Evolutionary conservation across 371 early-diverging fungal genomes (phyloP), one percentile per base, ranked within the genome.

Genomic region (Coelomomyces lativittatus): DNA sequence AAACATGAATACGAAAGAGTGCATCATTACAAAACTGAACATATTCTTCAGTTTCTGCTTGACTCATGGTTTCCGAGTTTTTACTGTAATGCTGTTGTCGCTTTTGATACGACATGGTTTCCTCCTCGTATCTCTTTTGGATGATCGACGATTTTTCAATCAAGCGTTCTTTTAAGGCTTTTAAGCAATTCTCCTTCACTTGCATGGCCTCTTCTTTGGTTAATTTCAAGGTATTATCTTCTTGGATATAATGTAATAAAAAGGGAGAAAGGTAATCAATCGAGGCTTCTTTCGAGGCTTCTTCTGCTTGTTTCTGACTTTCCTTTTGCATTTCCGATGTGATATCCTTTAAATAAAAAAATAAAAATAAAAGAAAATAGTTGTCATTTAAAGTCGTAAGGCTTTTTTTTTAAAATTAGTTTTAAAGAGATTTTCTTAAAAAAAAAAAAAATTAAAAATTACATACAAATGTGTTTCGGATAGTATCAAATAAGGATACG

Each of bases 241-340:
- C n/a, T 49, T 58, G 53, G 52, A 66, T 67, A 43, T 60, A 63
- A 51, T 66, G 66, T 40, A 73, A 56, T 14, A 73, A 49, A 58
- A 68, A 73, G 9, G 74, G 74, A 14, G 68, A 68, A 14, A 73
- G 51, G 47, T 66, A 73, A 44, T 73, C 74, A 17, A 73, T 40
- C 40, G 66, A 63, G 1, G 61, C 51, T 7, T 52, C 48, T 32
- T 67, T 67, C 23, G 56, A 30, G 28, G 64, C 64, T 40, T 67
- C 68, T 38, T 72, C 70, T 17, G 60, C 67, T 4, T 54, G 59
- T 35, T 64, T 67, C 50, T 61, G 60, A 29, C 50, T 50, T 25
- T 64, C 65, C 28, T 60, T 66, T 28, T 61, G 62, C 35, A 63
- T 52, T 33, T 64, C 66, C 48, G 46, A 56, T 1, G 60, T 58